These are phyloP conservation scores for Brassica incana DNA, from an alignment of 345 rosid genomes.

Conservation along the genomic window DNA sequence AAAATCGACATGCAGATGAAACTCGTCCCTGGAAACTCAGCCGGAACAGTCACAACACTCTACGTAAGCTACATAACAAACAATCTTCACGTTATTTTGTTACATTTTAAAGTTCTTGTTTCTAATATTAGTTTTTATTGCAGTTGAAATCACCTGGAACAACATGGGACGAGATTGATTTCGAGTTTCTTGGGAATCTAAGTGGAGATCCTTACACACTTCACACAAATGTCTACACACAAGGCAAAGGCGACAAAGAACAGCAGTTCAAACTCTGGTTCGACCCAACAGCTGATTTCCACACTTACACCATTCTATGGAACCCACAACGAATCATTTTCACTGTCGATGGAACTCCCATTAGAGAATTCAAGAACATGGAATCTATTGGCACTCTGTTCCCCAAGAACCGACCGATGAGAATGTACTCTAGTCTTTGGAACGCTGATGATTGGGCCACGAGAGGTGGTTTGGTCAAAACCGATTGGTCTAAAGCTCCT, in stretches of 20 bases:
- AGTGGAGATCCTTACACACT: conserved; percentile 69
- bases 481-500: conserved; percentile 62
- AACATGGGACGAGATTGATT: conserved; percentile 68
- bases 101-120: background rate
- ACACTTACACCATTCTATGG: conserved; percentile 64
- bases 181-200: conserved; percentile 60
- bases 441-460: conserved; percentile 70
- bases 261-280: conserved; percentile 72
- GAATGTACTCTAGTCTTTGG: conserved; percentile 63
- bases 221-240: conserved; percentile 58
- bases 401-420: conserved; percentile 56
- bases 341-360: conserved; percentile 57
- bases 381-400: conserved; percentile 51
- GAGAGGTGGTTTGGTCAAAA: conserved; percentile 60
- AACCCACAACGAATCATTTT: conserved; percentile 59
- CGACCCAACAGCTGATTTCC: conserved; percentile 59
- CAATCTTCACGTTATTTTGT: background rate
- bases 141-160: conserved; percentile 63
- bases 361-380: conserved; percentile 64
- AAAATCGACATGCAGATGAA: conserved; percentile 58
- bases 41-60: conserved; percentile 59
- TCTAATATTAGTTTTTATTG: background rate
- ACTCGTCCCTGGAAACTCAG: conserved; percentile 61
- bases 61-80: conserved; percentile 42
- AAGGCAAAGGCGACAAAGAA: conserved; percentile 64